Evolutionary conservation across 2,329 filamentous ascomycete genomes (phyloP), one percentile per base, ranked within the genome.

Genomic region (Orbilia oligospora): DNA sequence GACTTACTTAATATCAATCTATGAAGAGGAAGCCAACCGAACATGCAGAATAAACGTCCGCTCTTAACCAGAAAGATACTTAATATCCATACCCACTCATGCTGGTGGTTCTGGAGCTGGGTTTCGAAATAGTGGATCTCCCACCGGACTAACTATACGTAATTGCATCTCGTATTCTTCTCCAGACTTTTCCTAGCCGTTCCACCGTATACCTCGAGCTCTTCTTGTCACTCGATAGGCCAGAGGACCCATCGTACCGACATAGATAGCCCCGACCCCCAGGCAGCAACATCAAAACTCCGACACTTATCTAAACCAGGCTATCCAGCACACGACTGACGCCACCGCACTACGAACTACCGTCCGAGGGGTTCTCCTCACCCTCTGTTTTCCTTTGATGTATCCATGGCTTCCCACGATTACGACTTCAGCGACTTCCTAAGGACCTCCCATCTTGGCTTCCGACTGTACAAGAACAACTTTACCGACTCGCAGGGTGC

Each of bases 371-470:
- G 46, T 20, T 36, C 44, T 65, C 46, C 49, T 68, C 53, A n/a
- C 56, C 56, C 56, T 44, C 56, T n/a, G 10, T 30, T 61, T 30
- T 46, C 48, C 10, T 51, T 75, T 75, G 64, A 75, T 71, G 67
- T 41, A 71, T 71, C 44, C 67, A 77, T 77, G 73, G 73, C 73
- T 71, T 71, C 68, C 63, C 73, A 65, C 67, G 73, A 77, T 68
- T 77, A 77, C 73, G 73, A 77, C 53, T 77, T 77, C 53, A 63
- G 71, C 73, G 73, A 77, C 63, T 77, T 77, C 27, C 44, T 77
- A 53, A 77, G 73, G 53, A 77, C 73, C 36, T 71, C 73, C 20
- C 46, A 69, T 41, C 51, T 71, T 61, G 73, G 73, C 53, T 77
- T 67, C 73, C 73, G 73, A n/a, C 44, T 77, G 16, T 77, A 77